Evolutionary conservation across 768 basidiomycete species (phyloP), one percentile per base, ranked within the genome.

Genomic region (Leucosporidium scottii): DNA sequence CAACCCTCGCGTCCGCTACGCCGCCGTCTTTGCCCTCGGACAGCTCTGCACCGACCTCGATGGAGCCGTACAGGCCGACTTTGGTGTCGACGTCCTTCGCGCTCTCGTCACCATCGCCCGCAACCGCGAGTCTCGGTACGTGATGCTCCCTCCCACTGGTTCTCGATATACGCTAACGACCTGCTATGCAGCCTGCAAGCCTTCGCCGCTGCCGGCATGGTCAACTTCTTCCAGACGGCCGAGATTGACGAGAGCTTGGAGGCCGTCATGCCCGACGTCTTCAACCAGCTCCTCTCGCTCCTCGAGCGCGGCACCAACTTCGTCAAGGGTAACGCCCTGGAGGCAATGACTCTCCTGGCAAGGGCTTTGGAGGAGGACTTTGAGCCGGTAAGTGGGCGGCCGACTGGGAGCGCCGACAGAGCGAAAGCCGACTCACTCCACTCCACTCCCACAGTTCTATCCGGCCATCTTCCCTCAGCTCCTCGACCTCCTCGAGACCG

Each of bases 141-240:
- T 39, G 7, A 2, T 2, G 8, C 23, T n/a, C 3, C 21, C 30
- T 39, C 1, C 4, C 39, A 2, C 39, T 36, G 3, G 3, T 44
- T 2, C 8, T 13, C 15, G 39, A 49, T 49, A 49, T 17, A n/a
- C 17, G 15, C 48, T 49, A 4, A 49, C 23, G 8, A 44, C 39
- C 15, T 44, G 12, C 12, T 12, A 2, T 44, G 15, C 39, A 44
- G 39, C 15, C 89, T 93, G 0, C 90, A 91, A 69, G 83, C 90
- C 0, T 91, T 93, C 74, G 89, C 91, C 2, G 89, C 90, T 0
- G 87, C 91, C 0, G 90, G 90, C 0, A 81, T 93, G 28, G 90
- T 92, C 77, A 93, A 93, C 76, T 92, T 92, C 79, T 93, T 90
- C 77, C 88, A 92, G 76, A 89, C 90, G 47, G 89, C 90, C 47